Percentiles rank a stretch among this genome's conserved stretches.
phyloP scores from a whole-genome alignment of 495 filamentous ascomycete species.

The Penicillium waksmanii region DNA sequence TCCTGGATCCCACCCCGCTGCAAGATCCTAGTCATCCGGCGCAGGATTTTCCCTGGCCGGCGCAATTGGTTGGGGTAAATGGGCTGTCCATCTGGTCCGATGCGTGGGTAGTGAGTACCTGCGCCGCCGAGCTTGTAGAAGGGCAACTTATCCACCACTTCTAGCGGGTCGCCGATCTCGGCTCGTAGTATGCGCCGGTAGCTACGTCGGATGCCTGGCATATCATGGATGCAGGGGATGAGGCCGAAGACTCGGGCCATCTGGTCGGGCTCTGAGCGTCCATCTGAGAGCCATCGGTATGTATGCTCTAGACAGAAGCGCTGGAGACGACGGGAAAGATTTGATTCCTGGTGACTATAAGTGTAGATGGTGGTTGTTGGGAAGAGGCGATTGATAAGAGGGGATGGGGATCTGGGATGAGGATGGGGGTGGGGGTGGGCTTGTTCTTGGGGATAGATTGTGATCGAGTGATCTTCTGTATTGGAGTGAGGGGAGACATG shows the following conservation, averaged over 20 bases:
- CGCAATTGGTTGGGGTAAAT: constrained; percentile 29
- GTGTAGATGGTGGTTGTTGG: constrained; percentile 33
- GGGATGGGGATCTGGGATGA: constrained; percentile 21
- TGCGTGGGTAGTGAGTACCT: constrained; percentile 56
- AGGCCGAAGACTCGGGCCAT: constrained; percentile 70
- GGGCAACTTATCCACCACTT: constrained; percentile 58
- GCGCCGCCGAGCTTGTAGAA: constrained; percentile 70
- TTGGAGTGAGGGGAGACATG: constrained; percentile 14
- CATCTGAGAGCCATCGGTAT: constrained; percentile 60
- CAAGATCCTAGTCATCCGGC: constrained; percentile 25
- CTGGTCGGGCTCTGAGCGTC: constrained; percentile 50
- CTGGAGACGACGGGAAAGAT: constrained; percentile 73
- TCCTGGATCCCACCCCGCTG: constrained; percentile 29
- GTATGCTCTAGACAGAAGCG: constrained; percentile 67
- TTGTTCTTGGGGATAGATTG: constrained; percentile 1
- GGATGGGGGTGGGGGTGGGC: constrained; percentile 4
- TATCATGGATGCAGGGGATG: constrained; percentile 60
- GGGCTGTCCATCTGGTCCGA: constrained; percentile 15
- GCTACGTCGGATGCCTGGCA: constrained; percentile 49
- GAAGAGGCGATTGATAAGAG: constrained; percentile 32
- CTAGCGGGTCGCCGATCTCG: constrained; percentile 43
- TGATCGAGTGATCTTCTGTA: background rate
- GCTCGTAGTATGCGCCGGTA: constrained; percentile 40
- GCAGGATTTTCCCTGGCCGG: constrained; percentile 25
- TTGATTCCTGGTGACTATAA: constrained; percentile 59